Percentiles rank a stretch among this genome's conserved stretches.
Conservation (phyloP, 306 rosid species). For the Herpetospermum pedunculosum region DNA sequence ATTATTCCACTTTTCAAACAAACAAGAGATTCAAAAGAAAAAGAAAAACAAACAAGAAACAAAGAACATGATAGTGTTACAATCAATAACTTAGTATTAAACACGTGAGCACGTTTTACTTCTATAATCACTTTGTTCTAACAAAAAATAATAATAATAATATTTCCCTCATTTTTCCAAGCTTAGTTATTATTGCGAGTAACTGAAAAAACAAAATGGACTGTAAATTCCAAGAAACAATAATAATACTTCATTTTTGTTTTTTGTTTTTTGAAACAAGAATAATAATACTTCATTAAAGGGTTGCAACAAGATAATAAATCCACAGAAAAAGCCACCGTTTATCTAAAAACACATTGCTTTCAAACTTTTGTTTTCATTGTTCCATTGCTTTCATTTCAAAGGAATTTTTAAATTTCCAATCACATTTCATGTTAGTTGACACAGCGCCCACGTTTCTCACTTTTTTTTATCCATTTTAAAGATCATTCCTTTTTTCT, state of each 20-base stretch:
- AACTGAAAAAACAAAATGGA: neutral
- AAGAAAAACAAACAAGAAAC: neutral
- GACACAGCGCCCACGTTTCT: neutral
- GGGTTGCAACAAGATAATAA: neutral
- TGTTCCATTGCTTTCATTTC: constrained; percentile 4
- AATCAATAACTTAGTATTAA: neutral
- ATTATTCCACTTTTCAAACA: neutral
- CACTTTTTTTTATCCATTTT: neutral
- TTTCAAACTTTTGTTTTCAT: neutral
- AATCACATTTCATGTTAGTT: neutral
- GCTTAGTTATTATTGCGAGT: neutral
- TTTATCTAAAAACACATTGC: neutral
- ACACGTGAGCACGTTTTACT: neutral
- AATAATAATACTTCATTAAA: no score
- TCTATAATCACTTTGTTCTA: neutral
- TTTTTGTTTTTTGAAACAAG: no score
- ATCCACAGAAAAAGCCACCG: neutral
- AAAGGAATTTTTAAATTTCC: neutral
- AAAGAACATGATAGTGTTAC: neutral
- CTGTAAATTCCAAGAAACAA: neutral
- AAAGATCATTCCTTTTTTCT: neutral
- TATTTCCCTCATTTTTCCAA: neutral
- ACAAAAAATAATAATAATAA: no score
- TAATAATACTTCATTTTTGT: neutral
- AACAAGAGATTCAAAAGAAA: neutral